Base-by-base conservation (phyloP, 164 flowering plant species). In the Umbellularia californica region DNA sequence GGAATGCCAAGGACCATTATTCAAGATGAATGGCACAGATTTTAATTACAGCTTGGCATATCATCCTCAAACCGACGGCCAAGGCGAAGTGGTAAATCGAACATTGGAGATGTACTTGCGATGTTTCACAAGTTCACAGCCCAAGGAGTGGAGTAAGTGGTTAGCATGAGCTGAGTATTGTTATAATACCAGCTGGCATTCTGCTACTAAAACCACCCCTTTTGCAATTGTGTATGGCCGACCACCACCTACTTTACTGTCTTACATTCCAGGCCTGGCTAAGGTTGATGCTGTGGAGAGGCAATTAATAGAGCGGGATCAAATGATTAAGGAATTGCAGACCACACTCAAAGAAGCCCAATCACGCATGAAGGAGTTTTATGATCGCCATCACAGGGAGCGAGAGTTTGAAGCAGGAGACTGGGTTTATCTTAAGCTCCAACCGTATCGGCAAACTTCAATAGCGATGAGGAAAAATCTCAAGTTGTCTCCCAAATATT, bases 111-210 rank as follows among this genome's bases (percentile, higher is more conserved):
- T 33, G 23, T 68, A 41, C 23, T n/a, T 35, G 2, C 50, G 51
- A 19, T 33, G 52, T 35, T 68, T 68, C 20, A 33, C 62, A 9
- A 24, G 60, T 50, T 70, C 33, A 0, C 47, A 51, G 5, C 72
- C 72, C 5, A 50, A 27, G 47, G 63, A 70, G 33, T 52, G 72
- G 72, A 23, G 20, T 6, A 50, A 52, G 9, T 70, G 72, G 72
- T 7, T 70, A 4, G 2, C 30, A 6, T 70, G 60, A 63, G 63
- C 72, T 24, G 62, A 70, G 72, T 70, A 50, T 22, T 50, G 62
- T 30, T 68, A 68, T n/a, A 68, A 68, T 22, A 68, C 70, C 22
- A 68, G 51, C 23, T 5, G 6, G 11, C 70, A 70, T 23, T 23
- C 72, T 11, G 22, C 72, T 6, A 70, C 33, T 5, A 23, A 51